Conservation (phyloP, 495 filamentous ascomycete species). For the Aspergillus homomorphus region DNA sequence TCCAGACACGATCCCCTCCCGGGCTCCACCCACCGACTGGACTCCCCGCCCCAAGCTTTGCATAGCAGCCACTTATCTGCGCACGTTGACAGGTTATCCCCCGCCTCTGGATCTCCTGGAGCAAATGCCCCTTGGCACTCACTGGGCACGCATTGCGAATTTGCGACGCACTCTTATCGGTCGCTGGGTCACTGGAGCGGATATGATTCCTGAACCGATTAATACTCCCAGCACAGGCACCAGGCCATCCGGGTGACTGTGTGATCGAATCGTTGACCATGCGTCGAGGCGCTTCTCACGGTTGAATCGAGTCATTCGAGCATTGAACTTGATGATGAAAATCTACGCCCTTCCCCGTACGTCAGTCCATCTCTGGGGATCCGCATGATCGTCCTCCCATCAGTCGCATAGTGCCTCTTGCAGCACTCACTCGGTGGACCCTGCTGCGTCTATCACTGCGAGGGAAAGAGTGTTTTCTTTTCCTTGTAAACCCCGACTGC, state of each 20-base stretch:
- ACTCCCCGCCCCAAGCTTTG: neutral
- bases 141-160: neutral
- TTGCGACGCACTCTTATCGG: neutral
- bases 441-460: slow-evolving; percentile 7
- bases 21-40: neutral
- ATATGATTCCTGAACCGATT: no score
- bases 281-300: neutral
- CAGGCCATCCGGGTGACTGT: neutral
- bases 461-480: neutral
- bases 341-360: slow-evolving; percentile 5
- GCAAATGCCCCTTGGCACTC: neutral
- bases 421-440: neutral
- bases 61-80: neutral
- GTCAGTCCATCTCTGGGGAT: slow-evolving; percentile 22
- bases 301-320: neutral
- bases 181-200: neutral
- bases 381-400: slow-evolving; percentile 20
- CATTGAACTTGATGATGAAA: slow-evolving; percentile 4
- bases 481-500: slow-evolving; percentile 10
- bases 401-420: slow-evolving; percentile 2
- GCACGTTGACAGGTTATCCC: slow-evolving; percentile 4
- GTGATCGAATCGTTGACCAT: neutral
- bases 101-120: neutral
- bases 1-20: neutral
- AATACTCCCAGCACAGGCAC: neutral